A percentile compares a stretch with the other conserved stretches of the same genome.
Evolutionary conservation across 768 basidiomycete genomes (phyloP).

Genomic region (Boletus rufocinnamomeus): DNA sequence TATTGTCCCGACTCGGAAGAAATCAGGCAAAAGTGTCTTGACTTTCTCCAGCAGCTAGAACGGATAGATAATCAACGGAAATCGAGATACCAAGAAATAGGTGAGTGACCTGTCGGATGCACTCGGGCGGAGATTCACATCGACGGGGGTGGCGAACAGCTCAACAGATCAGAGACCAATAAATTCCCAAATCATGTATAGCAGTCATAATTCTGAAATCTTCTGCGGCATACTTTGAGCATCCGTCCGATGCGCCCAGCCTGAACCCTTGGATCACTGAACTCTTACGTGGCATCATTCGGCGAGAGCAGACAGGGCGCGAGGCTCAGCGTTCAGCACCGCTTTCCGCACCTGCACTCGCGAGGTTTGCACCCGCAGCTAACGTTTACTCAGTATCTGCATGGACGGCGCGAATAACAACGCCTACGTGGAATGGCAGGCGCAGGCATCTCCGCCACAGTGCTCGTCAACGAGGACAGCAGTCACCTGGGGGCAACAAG

Average conservation of each 20-base stretch:
- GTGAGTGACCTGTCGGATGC: constrained; percentile 37
- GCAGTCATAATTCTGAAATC: not conserved
- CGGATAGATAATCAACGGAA: constrained; percentile 65
- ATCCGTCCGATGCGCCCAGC: not conserved
- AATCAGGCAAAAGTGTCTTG: constrained; percentile 48
- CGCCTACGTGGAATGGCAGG: not conserved
- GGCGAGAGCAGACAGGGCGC: not conserved
- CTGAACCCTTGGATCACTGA: not conserved
- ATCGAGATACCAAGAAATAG: constrained; percentile 67
- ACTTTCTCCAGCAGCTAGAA: constrained; percentile 57
- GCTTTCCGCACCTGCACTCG: not conserved
- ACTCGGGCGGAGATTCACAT: not conserved
- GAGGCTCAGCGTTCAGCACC: not conserved
- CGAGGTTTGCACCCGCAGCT: not conserved
- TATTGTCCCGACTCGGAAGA: constrained; percentile 40
- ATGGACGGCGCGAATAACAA: not conserved
- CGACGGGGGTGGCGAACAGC: constrained; percentile 15
- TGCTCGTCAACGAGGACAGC: not conserved
- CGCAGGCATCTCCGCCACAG: not conserved
- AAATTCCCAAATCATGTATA: constrained; percentile 3
- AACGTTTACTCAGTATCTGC: not conserved
- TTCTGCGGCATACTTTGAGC: not conserved
- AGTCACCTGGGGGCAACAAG: not conserved
- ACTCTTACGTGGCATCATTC: not conserved
- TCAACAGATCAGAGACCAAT: constrained; percentile 19